Evolutionary conservation across 192 early-diverging fungal species (phyloP), one percentile per base, ranked within the genome.

Genomic region (Umbelopsis sp.): DNA sequence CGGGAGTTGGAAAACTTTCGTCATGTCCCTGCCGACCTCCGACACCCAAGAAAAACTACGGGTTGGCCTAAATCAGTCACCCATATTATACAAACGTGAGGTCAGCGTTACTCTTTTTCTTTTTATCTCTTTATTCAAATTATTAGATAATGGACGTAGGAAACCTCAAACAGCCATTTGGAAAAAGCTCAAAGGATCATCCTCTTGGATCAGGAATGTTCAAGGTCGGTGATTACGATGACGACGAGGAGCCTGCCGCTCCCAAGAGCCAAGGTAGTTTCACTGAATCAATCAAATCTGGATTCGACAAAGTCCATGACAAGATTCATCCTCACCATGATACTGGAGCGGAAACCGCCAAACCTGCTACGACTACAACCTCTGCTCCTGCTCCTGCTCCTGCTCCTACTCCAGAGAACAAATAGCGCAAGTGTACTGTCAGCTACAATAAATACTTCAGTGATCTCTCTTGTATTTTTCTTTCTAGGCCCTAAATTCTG

Each of bases 141-240:
- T 70, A 38, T 44, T 17, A 50, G 12, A 71, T 41, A 21, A 71
- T 71, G 70, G 70, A 71, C 56, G 45, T 71, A 22, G 70, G 70
- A 65, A 41, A 71, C n/a, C 26, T 44, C 21, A 47, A 71, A 20
- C 41, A 59, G 17, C 36, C 45, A 9, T 59, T 47, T 7, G 25
- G 43, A 0, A 56, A 53, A 45, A 71, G 56, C 43, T 11, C 51
- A 16, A n/a, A 43, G 3, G 65, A 62, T 25, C 21, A 62, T 8
- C 54, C 41, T 34, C 41, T 56, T 22, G 44, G 54, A 7, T 10
- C 11, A 4, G 56, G 56, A 44, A 8, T 47, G 8, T 71, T 71
- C 56, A 71, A 71, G 44, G 56, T 71, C 43, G 70, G 70, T 4
- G 70, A 71, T 54, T 71, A 71, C 26, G 70, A 71, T 20, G 56